Evolutionary conservation across 345 rosid species (phyloP).

Genomic region (Xanthoceras sorbifolium): DNA sequence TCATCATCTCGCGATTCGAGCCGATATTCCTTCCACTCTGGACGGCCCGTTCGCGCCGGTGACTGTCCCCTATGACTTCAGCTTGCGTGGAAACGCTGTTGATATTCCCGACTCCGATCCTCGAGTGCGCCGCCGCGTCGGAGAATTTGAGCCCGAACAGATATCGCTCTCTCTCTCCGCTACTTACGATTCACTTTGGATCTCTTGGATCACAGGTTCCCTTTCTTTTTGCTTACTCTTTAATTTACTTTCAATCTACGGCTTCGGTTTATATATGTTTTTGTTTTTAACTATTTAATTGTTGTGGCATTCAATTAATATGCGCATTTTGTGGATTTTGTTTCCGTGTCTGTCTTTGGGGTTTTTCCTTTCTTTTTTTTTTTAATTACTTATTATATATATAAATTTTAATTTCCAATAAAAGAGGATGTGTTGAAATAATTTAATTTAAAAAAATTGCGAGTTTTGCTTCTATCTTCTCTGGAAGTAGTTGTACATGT

Average conservation of each 20-base stretch:
- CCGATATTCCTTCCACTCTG: constrained; percentile 49
- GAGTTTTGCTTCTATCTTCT: not conserved
- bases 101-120: constrained; percentile 70
- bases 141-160: constrained; percentile 67
- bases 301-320: too few species aligned
- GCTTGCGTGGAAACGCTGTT: constrained; percentile 58
- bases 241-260: not conserved
- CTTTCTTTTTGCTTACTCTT: not conserved
- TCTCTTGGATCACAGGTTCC: constrained; percentile 77
- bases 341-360: too few species aligned
- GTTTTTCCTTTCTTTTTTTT: too few species aligned
- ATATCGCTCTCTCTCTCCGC: constrained; percentile 61
- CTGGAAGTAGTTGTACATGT: not conserved
- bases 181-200: constrained; percentile 62
- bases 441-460: not conserved
- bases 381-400: too few species aligned
- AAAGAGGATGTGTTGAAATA: too few species aligned
- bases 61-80: constrained; percentile 56
- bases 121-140: constrained; percentile 57
- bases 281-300: not conserved
- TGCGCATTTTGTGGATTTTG: too few species aligned
- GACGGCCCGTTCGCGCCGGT: constrained; percentile 72
- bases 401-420: too few species aligned
- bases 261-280: not conserved
- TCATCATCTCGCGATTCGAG: not conserved